Evolutionary conservation across 495 filamentous ascomycete species (phyloP).

Genomic region (Talaromyces adpressus): DNA sequence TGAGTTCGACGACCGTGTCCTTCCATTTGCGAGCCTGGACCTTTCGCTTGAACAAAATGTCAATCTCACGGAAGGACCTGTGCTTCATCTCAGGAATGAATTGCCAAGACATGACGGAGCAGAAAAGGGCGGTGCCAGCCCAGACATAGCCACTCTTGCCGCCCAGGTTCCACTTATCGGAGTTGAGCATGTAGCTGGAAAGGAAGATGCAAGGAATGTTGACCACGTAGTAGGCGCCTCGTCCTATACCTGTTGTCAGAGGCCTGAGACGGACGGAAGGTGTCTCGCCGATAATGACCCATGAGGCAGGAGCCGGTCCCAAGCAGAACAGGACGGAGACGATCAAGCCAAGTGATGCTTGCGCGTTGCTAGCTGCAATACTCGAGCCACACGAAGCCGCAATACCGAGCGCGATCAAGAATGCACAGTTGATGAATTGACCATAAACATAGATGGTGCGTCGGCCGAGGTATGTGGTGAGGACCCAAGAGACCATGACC

Average conservation of each 20-base stretch:
- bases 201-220: conserved; percentile 50
- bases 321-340: conserved; percentile 47
- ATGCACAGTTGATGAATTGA: conserved; percentile 26
- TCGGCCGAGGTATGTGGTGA: conserved; percentile 37
- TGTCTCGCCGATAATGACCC: conserved; percentile 53
- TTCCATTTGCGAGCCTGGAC: conserved; percentile 51
- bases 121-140: conserved; percentile 40
- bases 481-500: conserved; percentile 48
- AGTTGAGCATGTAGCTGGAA: conserved; percentile 42
- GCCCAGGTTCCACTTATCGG: conserved; percentile 34
- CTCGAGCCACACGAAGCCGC: conserved; percentile 31
- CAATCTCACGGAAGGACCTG: conserved; percentile 45
- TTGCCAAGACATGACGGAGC: conserved; percentile 50
- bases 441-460: conserved; percentile 40
- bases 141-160: conserved; percentile 49
- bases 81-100: conserved; percentile 51
- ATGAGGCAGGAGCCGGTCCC: conserved; percentile 47
- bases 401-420: conserved; percentile 40
- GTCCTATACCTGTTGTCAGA: conserved; percentile 50
- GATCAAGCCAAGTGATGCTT: conserved; percentile 48
- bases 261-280: conserved; percentile 49
- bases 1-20: conserved; percentile 41
- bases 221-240: conserved; percentile 44
- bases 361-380: conserved; percentile 31
- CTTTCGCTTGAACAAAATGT: conserved; percentile 45